phyloP scores from a whole-genome alignment of 1,139 yeast genomes.

The Maudiozyma humilis region DNA sequence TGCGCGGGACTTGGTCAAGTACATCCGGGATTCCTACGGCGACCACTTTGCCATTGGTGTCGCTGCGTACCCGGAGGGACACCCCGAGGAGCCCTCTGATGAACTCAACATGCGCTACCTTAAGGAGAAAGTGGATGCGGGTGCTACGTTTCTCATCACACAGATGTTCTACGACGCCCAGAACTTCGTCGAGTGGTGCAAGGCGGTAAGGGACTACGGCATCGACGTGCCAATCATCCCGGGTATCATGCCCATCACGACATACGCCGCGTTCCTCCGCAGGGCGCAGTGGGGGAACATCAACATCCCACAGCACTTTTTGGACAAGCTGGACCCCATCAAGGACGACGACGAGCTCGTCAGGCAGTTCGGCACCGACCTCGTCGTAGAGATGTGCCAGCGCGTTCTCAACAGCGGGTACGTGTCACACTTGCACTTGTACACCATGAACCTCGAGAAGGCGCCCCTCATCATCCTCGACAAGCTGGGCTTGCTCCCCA shows the following conservation, averaged over 20 bases:
- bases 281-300: slow-evolving; percentile 93
- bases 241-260: slow-evolving; percentile 96
- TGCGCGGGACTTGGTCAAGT: slow-evolving; percentile 55
- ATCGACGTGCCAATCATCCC: slow-evolving; percentile 84
- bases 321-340: slow-evolving; percentile 66
- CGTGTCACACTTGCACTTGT: slow-evolving; percentile 83
- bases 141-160: slow-evolving; percentile 87
- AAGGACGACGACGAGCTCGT: slow-evolving; percentile 87
- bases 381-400: slow-evolving; percentile 77
- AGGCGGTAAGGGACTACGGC: slow-evolving; percentile 62
- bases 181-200: slow-evolving; percentile 75
- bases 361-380: slow-evolving; percentile 75
- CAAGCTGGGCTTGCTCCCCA: slow-evolving; percentile 47
- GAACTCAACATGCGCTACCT: slow-evolving; percentile 50
- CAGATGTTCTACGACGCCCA: slow-evolving; percentile 92
- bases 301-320: slow-evolving; percentile 64
- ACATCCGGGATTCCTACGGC: slow-evolving; percentile 49
- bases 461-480: slow-evolving; percentile 86
- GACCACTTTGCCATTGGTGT: slow-evolving; percentile 65
- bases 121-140: slow-evolving; percentile 84
- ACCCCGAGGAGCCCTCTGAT: slow-evolving; percentile 64
- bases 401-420: slow-evolving; percentile 61
- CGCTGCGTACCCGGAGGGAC: slow-evolving; percentile 73
- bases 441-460: slow-evolving; percentile 92
- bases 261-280: slow-evolving; percentile 84